These are phyloP conservation scores for Taiwanofungus camphoratus DNA, from an alignment of 1,284 basidiomycete species.

Conservation along the genomic window DNA sequence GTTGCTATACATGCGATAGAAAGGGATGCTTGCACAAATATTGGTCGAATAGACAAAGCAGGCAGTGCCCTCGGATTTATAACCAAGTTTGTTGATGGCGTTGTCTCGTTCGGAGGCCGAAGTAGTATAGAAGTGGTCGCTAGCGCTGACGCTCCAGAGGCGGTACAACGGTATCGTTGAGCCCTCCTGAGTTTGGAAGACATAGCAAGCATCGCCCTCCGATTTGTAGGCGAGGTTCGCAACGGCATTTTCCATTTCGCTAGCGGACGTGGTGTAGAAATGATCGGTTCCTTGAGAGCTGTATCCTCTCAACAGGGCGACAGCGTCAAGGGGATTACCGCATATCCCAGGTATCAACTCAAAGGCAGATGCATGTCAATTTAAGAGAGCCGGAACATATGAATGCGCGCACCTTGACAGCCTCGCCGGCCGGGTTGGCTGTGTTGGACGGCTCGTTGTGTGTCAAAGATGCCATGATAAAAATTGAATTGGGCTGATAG, in stretches of 20 bases:
- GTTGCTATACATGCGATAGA: slow-evolving; percentile 3
- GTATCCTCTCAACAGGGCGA: slow-evolving; percentile 2
- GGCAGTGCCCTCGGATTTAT: slow-evolving; percentile 4
- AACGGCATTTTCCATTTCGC: slow-evolving; percentile 1
- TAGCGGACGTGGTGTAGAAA: slow-evolving; percentile 8
- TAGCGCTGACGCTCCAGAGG: neutral
- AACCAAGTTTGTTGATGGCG: neutral
- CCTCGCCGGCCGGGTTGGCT: too few relatives aligned
- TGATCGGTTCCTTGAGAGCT: neutral
- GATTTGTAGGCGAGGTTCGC: neutral
- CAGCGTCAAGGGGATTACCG: too few relatives aligned
- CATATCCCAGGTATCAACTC: too few relatives aligned
- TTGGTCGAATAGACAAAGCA: neutral
- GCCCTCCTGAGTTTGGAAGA: neutral
- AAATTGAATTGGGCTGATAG: too few relatives aligned
- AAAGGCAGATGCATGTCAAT: too few relatives aligned
- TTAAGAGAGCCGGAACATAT: too few relatives aligned
- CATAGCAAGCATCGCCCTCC: slow-evolving; percentile 3
- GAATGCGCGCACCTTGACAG: too few relatives aligned
- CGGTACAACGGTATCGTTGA: slow-evolving; percentile 2
- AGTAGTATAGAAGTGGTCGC: slow-evolving; percentile 8
- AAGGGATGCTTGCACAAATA: neutral
- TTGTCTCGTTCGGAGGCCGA: neutral
- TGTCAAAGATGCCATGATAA: too few relatives aligned
- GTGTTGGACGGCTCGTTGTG: too few relatives aligned